Conservation (phyloP, 1,284 basidiomycete genomes). For the Exobasidium cylindrosporum region DNA sequence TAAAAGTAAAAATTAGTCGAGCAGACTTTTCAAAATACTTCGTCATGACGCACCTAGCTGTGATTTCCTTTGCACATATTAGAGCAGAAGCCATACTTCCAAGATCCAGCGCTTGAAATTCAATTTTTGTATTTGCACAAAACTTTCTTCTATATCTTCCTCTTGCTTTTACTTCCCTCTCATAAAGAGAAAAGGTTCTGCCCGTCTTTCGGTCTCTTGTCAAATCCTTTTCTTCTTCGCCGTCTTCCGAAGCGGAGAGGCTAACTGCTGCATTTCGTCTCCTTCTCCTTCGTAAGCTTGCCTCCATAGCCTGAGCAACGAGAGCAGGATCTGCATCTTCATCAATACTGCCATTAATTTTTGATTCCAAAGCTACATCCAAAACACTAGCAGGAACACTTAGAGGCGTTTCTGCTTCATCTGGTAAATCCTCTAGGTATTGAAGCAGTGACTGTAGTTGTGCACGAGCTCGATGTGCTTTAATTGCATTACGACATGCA, state of each 20-base stretch:
- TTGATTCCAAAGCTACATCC: background rate
- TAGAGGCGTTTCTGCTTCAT: conserved; percentile 33
- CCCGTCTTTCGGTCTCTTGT: conserved; percentile 16
- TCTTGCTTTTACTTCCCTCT: conserved; percentile 37
- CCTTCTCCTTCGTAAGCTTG: conserved; percentile 26
- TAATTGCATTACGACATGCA: conserved; percentile 53
- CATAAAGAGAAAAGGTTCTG: conserved; percentile 24
- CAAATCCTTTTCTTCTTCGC: background rate
- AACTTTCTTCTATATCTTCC: conserved; percentile 44
- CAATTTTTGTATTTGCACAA: conserved; percentile 46
- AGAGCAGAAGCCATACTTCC: conserved; percentile 50
- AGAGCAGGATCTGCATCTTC: conserved; percentile 39
- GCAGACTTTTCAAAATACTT: no score
- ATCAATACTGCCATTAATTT: conserved; percentile 17
- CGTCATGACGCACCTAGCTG: conserved; percentile 21
- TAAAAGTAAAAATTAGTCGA: background rate
- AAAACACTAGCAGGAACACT: background rate
- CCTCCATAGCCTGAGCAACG: conserved; percentile 30
- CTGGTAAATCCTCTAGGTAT: conserved; percentile 39
- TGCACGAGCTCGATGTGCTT: conserved; percentile 47
- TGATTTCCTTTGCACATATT: conserved; percentile 41
- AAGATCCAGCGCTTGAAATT: conserved; percentile 51
- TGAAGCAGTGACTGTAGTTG: conserved; percentile 40
- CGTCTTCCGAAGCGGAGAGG: conserved; percentile 11
- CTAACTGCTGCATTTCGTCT: conserved; percentile 27